phyloP scores from a whole-genome alignment of 179 eudicot species.

The Nepenthes alata region DNA sequence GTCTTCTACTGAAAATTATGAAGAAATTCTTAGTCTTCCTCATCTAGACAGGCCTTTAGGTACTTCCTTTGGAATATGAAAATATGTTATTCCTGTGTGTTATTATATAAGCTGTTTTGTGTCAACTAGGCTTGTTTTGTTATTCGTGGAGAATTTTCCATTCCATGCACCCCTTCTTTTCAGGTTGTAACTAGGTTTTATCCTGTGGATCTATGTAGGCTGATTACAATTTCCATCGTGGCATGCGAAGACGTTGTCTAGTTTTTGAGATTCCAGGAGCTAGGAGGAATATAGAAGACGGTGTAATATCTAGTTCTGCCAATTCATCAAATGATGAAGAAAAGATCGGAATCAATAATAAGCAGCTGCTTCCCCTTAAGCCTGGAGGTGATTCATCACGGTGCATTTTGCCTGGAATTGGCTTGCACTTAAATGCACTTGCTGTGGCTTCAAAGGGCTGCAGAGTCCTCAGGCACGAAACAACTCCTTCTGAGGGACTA shows the following conservation, averaged over 20 bases:
- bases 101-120: not conserved
- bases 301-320: constrained; percentile 28
- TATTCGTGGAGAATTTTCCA: not conserved
- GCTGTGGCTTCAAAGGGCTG: constrained; percentile 49
- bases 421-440: constrained; percentile 85
- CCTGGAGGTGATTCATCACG: constrained; percentile 39
- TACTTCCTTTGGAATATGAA: too few species aligned
- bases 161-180: not conserved
- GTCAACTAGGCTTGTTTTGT: not conserved
- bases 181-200: not conserved
- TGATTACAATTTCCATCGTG: constrained; percentile 43
- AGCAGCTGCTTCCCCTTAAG: constrained; percentile 23
- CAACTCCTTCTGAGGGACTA: constrained; percentile 23
- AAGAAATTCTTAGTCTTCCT: too few species aligned
- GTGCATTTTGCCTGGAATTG: constrained; percentile 57
- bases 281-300: constrained; percentile 36
- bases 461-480: constrained; percentile 27
- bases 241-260: constrained; percentile 81
- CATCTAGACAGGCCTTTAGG: too few species aligned
- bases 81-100: too few species aligned
- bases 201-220: constrained; percentile 27
- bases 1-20: too few species aligned
- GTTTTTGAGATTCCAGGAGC: constrained; percentile 67
- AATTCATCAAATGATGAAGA: constrained; percentile 24
- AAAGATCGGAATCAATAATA: constrained; percentile 18